Conservation (phyloP, 106 monocot genomes). For the Dioscorea dumetorum region DNA sequence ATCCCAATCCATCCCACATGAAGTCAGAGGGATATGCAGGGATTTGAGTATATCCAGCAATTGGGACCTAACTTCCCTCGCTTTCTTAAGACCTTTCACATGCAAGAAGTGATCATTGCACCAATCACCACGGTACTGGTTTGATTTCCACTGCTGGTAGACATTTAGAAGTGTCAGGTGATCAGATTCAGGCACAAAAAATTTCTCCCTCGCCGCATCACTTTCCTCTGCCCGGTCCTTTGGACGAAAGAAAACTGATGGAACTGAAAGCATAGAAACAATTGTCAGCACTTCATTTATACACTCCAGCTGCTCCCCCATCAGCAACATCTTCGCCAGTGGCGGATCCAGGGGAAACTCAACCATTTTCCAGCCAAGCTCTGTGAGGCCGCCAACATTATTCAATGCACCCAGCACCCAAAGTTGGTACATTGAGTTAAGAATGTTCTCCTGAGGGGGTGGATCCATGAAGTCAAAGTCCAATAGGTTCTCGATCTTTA, state of each 20-base stretch:
- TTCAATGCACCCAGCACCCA: constrained; percentile 96
- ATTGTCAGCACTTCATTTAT: constrained; percentile 81
- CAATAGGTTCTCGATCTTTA: constrained; percentile 78
- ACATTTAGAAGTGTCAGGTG: constrained; percentile 90
- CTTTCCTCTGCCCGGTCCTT: constrained; percentile 94
- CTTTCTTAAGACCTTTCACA: constrained; percentile 83
- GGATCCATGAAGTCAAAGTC: constrained; percentile 99
- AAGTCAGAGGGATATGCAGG: constrained; percentile 69
- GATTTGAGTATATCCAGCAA: constrained; percentile 81
- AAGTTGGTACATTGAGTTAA: constrained; percentile 96
- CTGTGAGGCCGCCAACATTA: constrained; percentile 78
- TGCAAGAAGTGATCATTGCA: constrained; percentile 93
- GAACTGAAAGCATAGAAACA: constrained; percentile 97
- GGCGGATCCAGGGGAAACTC: constrained; percentile 97
- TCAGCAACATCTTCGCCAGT: constrained; percentile 91
- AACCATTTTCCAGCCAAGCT: constrained; percentile 96
- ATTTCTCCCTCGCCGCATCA: constrained; percentile 94
- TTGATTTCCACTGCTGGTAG: constrained; percentile 84
- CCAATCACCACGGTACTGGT: constrained; percentile 87
- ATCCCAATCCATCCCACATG: constrained; percentile 91
- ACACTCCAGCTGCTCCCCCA: constrained; percentile 78
- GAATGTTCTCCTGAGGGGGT: constrained; percentile 94
- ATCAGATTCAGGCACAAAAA: constrained; percentile 97
- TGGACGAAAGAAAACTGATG: constrained; percentile 90
- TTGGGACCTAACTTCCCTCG: constrained; percentile 89